phyloP scores from a whole-genome alignment of 2,329 filamentous ascomycete species.

The Epichloe aotearoae region DNA sequence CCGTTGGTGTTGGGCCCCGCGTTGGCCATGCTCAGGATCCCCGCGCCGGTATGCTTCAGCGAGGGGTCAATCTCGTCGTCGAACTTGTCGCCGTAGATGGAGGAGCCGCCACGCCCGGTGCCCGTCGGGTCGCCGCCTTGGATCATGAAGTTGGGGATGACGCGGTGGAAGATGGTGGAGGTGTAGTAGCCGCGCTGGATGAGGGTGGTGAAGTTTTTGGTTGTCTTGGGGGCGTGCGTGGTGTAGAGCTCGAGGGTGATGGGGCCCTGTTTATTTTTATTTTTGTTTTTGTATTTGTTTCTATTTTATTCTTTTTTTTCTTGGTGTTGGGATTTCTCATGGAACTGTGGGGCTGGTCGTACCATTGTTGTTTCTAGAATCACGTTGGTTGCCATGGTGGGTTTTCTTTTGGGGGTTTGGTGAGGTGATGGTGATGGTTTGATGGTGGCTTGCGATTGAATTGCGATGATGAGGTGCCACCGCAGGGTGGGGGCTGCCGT shows the following conservation, averaged over 20 bases:
- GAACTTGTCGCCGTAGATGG: conserved; percentile 89
- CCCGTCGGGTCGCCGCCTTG: conserved; percentile 91
- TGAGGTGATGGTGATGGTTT: neutral
- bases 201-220: conserved; percentile 76
- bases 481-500: no score
- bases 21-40: conserved; percentile 95
- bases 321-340: no score
- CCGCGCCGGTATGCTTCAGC: conserved; percentile 85
- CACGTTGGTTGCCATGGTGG: conserved; percentile 61
- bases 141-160: conserved; percentile 94
- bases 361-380: conserved; percentile 80
- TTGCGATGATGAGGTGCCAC: no score
- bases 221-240: conserved; percentile 75
- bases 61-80: conserved; percentile 72
- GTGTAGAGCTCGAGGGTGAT: conserved; percentile 86
- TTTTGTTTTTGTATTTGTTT: fast-evolving
- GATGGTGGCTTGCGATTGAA: neutral
- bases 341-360: conserved; percentile 11
- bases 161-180: conserved; percentile 74
- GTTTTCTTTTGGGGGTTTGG: neutral
- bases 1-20: conserved; percentile 87
- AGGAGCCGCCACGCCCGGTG: conserved; percentile 76
- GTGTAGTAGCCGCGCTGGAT: conserved; percentile 79
- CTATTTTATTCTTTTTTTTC: no score
- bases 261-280: conserved; percentile 44